Evolutionary conservation across 2,329 filamentous ascomycete genomes (phyloP).

Genomic region (Diaporthe australafricana): DNA sequence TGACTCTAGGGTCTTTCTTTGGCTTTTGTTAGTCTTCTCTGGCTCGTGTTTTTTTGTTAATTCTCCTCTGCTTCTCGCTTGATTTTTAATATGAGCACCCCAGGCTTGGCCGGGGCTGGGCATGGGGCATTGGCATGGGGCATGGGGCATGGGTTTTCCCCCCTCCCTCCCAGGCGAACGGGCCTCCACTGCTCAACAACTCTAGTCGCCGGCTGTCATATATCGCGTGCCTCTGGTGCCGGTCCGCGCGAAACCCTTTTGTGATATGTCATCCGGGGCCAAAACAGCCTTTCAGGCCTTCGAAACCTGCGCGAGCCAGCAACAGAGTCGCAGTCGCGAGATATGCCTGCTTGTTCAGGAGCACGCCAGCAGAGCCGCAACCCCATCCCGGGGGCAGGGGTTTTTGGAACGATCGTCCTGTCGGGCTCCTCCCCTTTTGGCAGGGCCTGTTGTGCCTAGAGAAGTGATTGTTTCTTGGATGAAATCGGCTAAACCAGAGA

Average conservation of each 20-base stretch:
- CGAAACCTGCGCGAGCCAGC: constrained; percentile 9
- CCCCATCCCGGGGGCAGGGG: constrained; percentile 5
- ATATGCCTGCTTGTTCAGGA: constrained; percentile 2
- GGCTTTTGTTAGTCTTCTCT: neutral
- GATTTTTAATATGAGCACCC: neutral
- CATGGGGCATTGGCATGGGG: neutral
- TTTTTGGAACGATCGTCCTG: neutral
- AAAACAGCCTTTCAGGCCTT: neutral
- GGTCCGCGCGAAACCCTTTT: neutral
- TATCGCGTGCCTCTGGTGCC: neutral
- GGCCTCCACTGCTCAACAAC: neutral
- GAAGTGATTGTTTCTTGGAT: neutral
- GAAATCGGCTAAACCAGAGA: neutral
- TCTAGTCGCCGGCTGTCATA: neutral
- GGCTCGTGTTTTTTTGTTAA: neutral
- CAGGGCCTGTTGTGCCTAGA: no score
- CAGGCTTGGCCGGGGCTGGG: neutral
- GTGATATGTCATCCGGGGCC: neutral
- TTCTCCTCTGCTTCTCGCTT: neutral
- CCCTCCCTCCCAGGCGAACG: neutral
- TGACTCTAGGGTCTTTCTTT: neutral
- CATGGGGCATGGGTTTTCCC: neutral
- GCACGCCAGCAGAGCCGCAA: constrained; percentile 19
- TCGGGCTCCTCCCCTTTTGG: neutral
- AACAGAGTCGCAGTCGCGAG: constrained; percentile 9